Evolutionary conservation across 139 green algal genomes (phyloP).

Genomic region (Desmodesmus armatus): DNA sequence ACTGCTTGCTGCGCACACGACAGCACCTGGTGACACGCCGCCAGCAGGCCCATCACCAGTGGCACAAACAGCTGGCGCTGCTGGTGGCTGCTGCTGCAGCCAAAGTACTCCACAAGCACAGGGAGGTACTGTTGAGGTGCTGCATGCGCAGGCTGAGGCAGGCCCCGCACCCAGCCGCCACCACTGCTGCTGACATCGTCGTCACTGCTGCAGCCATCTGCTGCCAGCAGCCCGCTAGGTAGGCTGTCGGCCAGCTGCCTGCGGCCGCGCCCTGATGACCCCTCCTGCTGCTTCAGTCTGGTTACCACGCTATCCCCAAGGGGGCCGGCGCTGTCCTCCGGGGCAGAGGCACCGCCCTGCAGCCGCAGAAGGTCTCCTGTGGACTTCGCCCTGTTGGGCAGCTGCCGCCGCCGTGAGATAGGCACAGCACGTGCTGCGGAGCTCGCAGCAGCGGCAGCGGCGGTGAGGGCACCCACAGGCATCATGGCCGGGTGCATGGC

Average conservation of each 20-base stretch:
- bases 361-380: slow-evolving; percentile 16
- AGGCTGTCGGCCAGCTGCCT: slow-evolving; percentile 22
- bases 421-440: background rate
- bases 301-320: background rate
- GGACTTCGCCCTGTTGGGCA: slow-evolving; percentile 16
- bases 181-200: background rate
- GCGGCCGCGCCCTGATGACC: background rate
- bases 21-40: background rate
- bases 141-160: slow-evolving; percentile 5
- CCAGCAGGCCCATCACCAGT: slow-evolving; percentile 46
- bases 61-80: slow-evolving; percentile 58
- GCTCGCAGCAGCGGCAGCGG: background rate
- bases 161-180: background rate
- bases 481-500: slow-evolving; percentile 46
- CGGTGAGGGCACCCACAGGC: slow-evolving; percentile 18
- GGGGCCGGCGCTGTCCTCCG: background rate
- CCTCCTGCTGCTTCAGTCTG: background rate
- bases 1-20: slow-evolving; percentile 2
- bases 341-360: too few species aligned
- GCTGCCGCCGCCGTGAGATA: too few species aligned
- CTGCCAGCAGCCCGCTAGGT: background rate
- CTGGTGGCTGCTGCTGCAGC: slow-evolving; percentile 24
- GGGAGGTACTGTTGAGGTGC: slow-evolving; percentile 21
- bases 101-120: slow-evolving; percentile 20
- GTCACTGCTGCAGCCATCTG: background rate